phyloP scores from a whole-genome alignment of 805 yeast genomes.

The Scheffersomyces lignosus region DNA sequence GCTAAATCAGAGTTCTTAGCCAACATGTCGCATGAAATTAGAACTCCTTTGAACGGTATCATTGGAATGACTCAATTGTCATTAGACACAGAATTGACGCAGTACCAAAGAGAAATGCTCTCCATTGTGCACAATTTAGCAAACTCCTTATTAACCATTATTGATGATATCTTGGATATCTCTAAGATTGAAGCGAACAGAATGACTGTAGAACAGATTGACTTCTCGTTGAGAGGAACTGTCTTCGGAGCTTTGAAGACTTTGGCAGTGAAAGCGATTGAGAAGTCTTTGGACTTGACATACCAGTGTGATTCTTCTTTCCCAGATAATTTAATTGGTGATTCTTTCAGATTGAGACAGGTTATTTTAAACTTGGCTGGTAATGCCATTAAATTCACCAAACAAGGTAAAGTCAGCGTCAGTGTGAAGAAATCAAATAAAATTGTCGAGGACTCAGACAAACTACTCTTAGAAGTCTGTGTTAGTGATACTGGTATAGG shows the following conservation, averaged over 20 bases:
- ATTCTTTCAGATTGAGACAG: slow-evolving; percentile 83
- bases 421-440: slow-evolving; percentile 58
- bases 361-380: slow-evolving; percentile 86
- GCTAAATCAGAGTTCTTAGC: slow-evolving; percentile 90
- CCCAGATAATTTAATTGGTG: slow-evolving; percentile 86
- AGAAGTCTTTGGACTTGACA: slow-evolving; percentile 74
- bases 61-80: slow-evolving; percentile 92
- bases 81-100: slow-evolving; percentile 83
- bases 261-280: slow-evolving; percentile 85
- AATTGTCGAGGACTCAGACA: slow-evolving; percentile 33
- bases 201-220: slow-evolving; percentile 90
- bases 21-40: slow-evolving; percentile 78
- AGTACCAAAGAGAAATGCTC: slow-evolving; percentile 89
- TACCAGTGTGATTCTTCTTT: slow-evolving; percentile 84
- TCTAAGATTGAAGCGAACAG: slow-evolving; percentile 92
- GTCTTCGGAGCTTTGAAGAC: slow-evolving; percentile 90
- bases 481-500: slow-evolving; percentile 92
- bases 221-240: slow-evolving; percentile 81
- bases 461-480: slow-evolving; percentile 71
- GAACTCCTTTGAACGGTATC: slow-evolving; percentile 92
- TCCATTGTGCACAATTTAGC: slow-evolving; percentile 88
- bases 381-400: slow-evolving; percentile 86
- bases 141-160: slow-evolving; percentile 79
- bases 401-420: slow-evolving; percentile 76
- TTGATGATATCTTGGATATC: slow-evolving; percentile 88